phyloP scores from a whole-genome alignment of 179 eudicot genomes.

The Silene noctiflora region DNA sequence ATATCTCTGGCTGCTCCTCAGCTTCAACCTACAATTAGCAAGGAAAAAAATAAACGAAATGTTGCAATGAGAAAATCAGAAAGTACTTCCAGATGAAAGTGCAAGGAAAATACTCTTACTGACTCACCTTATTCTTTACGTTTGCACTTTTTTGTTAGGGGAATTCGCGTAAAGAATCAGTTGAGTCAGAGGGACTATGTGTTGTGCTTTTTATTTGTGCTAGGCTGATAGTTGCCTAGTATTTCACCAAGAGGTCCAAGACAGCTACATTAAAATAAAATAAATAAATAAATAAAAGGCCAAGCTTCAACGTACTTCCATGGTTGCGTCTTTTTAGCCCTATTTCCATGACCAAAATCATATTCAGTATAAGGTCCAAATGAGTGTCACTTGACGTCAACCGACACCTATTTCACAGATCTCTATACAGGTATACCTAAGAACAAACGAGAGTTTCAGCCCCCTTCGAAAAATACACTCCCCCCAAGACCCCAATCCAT shows the following conservation, averaged over 20 bases:
- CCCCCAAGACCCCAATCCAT: too few relatives aligned
- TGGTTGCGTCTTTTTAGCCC: background rate
- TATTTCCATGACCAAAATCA: background rate
- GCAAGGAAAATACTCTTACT: too few relatives aligned
- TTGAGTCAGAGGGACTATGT: background rate
- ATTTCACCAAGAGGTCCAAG: background rate
- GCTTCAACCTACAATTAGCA: conserved; percentile 71
- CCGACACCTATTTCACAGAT: background rate
- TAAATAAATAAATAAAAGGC: background rate
- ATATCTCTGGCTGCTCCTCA: conserved; percentile 91
- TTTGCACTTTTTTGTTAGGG: too few relatives aligned
- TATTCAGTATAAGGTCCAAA: background rate
- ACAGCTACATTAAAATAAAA: background rate
- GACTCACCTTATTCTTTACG: too few relatives aligned
- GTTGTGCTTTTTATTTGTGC: background rate
- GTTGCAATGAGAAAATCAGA: background rate
- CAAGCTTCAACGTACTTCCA: conserved; percentile 1
- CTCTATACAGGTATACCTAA: background rate
- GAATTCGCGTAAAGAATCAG: too few relatives aligned
- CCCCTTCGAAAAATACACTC: background rate
- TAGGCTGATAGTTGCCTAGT: background rate
- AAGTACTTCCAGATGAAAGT: background rate
- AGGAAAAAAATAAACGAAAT: background rate
- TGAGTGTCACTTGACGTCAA: background rate
- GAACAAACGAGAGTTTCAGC: background rate